Evolutionary conservation across 2,329 filamentous ascomycete species (phyloP), one percentile per base, ranked within the genome.

Genomic region (Davidsoniella australis): DNA sequence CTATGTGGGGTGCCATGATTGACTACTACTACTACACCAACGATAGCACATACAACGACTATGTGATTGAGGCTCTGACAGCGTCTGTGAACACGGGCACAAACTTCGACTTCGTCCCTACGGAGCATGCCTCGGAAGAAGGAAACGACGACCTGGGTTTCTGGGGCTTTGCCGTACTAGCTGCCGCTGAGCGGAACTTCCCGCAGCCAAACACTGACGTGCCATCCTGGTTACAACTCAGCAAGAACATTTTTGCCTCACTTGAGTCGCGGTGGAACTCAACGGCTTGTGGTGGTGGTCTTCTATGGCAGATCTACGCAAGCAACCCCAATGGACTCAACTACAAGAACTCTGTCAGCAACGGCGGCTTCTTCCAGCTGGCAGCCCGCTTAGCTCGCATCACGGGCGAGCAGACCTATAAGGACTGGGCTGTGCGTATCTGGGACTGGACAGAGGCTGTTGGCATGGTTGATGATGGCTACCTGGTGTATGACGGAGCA

Each of bases 311-410:
- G 66, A 86, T 94, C 56, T 88, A 80, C 61, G 66, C 72, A 1
- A 75, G 73, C 57, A 89, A 93, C 60, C 66, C 68, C 43, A 78
- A 78, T 54, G 86, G 85, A 12, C 80, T 87, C 61, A 72, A 77
- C 58, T 91, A 93, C 72, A 91, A 88, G 64, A 89, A 89, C 66
- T 41, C 53, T 5, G 76, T 88, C 56, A 80, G 79, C 54, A 91
- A 91, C 61, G 85, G 83, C 40, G 80, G 78, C n/a, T 77, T 91
- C 60, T 88, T 93, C 63, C 81, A 88, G 58, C 70, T 94, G 10
- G 79, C 81, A 3, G 83, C 85, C 1, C 79, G 85, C 16, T 70
- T 89, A 12, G 82, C 80, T 23, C 75, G 80, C 43, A 78, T 76
- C 53, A 84, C 80, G 0, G 76, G 76, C 14, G 80, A 84, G 57